Conservation (phyloP, 306 rosid species). For the Benincasa hispida region DNA sequence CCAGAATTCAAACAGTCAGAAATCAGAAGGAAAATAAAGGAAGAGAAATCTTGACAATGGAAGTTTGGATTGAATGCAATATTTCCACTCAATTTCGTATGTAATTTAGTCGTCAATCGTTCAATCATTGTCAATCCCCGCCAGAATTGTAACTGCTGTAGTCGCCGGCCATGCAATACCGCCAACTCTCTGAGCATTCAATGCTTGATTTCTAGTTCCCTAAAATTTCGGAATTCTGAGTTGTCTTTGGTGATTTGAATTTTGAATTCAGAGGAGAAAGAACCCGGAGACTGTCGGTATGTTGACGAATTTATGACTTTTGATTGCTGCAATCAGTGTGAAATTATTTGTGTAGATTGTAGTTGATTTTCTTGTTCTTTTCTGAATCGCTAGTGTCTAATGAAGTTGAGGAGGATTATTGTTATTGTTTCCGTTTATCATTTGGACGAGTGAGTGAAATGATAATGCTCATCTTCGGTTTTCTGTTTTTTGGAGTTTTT, state of each 20-base stretch:
- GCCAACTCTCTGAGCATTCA: neutral
- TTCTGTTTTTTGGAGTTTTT: neutral
- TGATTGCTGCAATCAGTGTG: neutral
- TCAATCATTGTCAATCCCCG: neutral
- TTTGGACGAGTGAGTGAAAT: neutral
- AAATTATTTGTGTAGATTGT: neutral
- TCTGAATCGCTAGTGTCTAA: neutral
- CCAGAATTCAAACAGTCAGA: neutral
- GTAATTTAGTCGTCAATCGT: neutral
- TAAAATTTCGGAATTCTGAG: conserved; percentile 12
- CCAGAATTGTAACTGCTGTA: conserved; percentile 7
- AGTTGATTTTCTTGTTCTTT: neutral
- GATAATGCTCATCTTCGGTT: neutral
- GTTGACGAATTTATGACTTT: conserved; percentile 6
- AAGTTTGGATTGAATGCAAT: neutral
- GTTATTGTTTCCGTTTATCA: neutral
- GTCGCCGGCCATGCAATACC: conserved; percentile 13
- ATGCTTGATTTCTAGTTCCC: conserved; percentile 8
- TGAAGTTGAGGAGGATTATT: neutral
- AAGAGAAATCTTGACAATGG: neutral
- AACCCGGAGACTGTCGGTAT: conserved; percentile 17
- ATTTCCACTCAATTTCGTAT: neutral
- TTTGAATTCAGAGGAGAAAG: conserved; percentile 16
- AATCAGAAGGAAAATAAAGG: neutral
- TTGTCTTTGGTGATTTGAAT: conserved; percentile 14